Conservation (phyloP, 176 grass and related monocot genomes). For the Eragrostis nindensis region DNA sequence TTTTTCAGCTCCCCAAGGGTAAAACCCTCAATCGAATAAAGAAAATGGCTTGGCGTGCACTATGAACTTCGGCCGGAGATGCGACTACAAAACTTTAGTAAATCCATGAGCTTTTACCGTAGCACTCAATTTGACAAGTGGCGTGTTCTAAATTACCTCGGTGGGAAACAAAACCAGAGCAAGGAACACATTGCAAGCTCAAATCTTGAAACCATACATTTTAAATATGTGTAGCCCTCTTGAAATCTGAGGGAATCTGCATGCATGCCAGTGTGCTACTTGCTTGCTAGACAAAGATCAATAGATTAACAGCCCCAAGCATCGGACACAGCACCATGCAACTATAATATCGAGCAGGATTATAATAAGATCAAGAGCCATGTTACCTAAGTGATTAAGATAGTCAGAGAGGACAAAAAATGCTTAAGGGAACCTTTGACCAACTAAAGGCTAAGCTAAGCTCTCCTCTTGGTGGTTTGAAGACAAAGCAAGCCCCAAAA, state of each 20-base stretch:
- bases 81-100: not conserved
- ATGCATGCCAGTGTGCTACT: conserved; percentile 47
- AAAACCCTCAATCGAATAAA: conserved; percentile 7
- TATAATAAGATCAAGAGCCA: conserved; percentile 46
- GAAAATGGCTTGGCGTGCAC: not conserved
- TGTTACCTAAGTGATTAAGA: conserved; percentile 58
- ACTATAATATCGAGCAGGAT: conserved; percentile 38
- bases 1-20: conserved; percentile 5
- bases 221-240: conserved; percentile 24
- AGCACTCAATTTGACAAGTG: conserved; percentile 11
- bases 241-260: conserved; percentile 56
- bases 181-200: conserved; percentile 41
- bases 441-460: conserved; percentile 50
- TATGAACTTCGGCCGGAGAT: not conserved
- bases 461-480: conserved; percentile 36
- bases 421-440: conserved; percentile 85
- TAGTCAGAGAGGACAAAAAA: conserved; percentile 71
- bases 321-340: conserved; percentile 58
- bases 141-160: not conserved
- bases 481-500: conserved; percentile 42
- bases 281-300: conserved; percentile 31
- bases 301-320: conserved; percentile 46
- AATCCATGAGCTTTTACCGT: conserved; percentile 37
- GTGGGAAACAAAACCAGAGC: conserved; percentile 33
- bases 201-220: conserved; percentile 28